Conservation (phyloP, 805 yeast species). For the Ogataea paraovalis region DNA sequence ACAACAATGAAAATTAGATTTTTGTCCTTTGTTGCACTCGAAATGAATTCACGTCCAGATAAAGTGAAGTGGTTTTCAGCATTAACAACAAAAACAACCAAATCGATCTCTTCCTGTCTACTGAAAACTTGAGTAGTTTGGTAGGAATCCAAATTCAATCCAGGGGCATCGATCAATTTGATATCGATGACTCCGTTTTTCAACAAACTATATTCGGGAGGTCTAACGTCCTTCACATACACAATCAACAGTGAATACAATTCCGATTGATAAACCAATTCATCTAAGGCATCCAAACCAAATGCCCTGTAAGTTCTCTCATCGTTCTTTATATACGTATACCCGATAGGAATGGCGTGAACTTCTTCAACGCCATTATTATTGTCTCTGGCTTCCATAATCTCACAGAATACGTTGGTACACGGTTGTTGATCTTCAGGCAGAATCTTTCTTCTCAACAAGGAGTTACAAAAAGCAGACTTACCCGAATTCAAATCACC, state of each 20-base stretch:
- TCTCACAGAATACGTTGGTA: conserved; percentile 94
- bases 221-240: conserved; percentile 74
- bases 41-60: conserved; percentile 89
- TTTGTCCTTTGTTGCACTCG: conserved; percentile 87
- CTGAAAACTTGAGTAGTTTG: conserved; percentile 95
- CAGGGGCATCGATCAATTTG: conserved; percentile 94
- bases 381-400: conserved; percentile 77
- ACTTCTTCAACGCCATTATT: conserved; percentile 73
- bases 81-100: conserved; percentile 92
- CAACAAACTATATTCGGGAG: conserved; percentile 63
- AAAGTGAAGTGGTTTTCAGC: conserved; percentile 95
- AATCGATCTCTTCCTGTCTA: conserved; percentile 94
- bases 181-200: conserved; percentile 91
- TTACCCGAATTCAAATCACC: conserved; percentile 98
- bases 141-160: conserved; percentile 85
- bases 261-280: conserved; percentile 71
- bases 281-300: conserved; percentile 53
- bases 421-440: conserved; percentile 99
- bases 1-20: conserved; percentile 91
- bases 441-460: conserved; percentile 67
- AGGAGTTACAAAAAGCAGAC: conserved; percentile 90
- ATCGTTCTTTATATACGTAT: conserved; percentile 48
- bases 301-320: conserved; percentile 61
- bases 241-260: conserved; percentile 70
- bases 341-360: conserved; percentile 74